Percentiles rank a stretch among this genome's conserved stretches.
Evolutionary conservation across 1,284 basidiomycete species (phyloP).

Genomic region (Leccinum colubrinum): DNA sequence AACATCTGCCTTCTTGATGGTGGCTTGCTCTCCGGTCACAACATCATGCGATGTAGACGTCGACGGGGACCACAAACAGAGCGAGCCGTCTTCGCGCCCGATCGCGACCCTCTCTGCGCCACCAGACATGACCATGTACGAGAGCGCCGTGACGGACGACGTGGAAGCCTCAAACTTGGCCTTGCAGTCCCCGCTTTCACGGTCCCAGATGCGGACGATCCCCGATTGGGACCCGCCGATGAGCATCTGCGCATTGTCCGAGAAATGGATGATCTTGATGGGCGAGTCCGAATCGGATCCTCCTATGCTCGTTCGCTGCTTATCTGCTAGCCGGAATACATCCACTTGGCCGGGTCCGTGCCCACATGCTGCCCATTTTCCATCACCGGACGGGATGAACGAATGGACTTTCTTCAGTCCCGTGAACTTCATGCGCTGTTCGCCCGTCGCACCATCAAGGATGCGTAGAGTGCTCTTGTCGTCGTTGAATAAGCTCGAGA

Average conservation of each 20-base stretch:
- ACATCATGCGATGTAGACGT: slow-evolving; percentile 13
- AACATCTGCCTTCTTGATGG: slow-evolving; percentile 2
- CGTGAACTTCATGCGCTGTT: slow-evolving; percentile 8
- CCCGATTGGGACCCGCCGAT: slow-evolving; percentile 17
- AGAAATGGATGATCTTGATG: slow-evolving; percentile 11
- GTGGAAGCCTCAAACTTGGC: slow-evolving; percentile 6
- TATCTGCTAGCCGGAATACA: slow-evolving; percentile 7
- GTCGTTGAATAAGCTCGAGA: slow-evolving; percentile 1
- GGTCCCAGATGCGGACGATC: slow-evolving; percentile 19
- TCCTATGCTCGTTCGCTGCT: background rate
- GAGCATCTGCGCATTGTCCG: slow-evolving; percentile 8
- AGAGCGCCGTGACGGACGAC: slow-evolving; percentile 18
- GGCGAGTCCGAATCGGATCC: background rate
- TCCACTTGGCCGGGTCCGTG: slow-evolving; percentile 9
- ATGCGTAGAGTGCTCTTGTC: slow-evolving; percentile 15
- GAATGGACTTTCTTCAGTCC: slow-evolving; percentile 11
- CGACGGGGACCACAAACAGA: slow-evolving; percentile 19
- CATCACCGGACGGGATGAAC: slow-evolving; percentile 9
- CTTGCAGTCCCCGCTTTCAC: slow-evolving; percentile 12
- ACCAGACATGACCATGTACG: background rate
- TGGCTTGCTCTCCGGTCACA: slow-evolving; percentile 3
- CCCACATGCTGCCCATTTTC: slow-evolving; percentile 15
- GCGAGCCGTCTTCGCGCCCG: slow-evolving; percentile 20
- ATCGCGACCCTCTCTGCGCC: slow-evolving; percentile 8
- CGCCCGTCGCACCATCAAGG: slow-evolving; percentile 14